Evolutionary conservation across 1,284 basidiomycete genomes (phyloP), one percentile per base, ranked within the genome.

Genomic region (Naganishia sp.): DNA sequence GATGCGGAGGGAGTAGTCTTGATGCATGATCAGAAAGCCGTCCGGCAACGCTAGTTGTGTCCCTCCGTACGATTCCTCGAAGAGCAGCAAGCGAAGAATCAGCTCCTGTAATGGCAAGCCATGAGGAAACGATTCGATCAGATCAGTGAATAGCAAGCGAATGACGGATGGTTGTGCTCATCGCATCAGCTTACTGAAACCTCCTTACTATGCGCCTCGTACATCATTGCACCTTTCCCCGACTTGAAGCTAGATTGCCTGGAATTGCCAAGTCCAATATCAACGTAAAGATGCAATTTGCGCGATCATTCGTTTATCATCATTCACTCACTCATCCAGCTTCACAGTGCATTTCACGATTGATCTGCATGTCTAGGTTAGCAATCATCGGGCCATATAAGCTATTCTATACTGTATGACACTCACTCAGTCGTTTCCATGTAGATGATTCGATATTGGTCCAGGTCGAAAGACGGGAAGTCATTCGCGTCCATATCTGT

Each of bases 331-430:
- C 58, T 18, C 23, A 17, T 50, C 39, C n/a, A 61, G 58, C n/a
- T 41, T 41, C 6, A 61, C 41, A 23, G 58, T 61, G 23, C 58
- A 61, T 42, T 61, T 61, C 35, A 61, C 58, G 17, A 61, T 61
- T 15, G 58, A 61, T 25, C 58, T 61, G 21, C 1, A 10, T 25
- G 35, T 10, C 18, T n/a, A 6, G 13, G 32, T 18, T 10, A 3
- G 17, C 10, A 32, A 18, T 18, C 18, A 46, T 18, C 5, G 2
- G 18, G 9, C 5, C 23, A 23, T 35, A 32, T 18, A 35, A 23
- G 6, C 39, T 35, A 13, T 28, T 25, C 21, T 0, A 18, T 13
- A 6, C 11, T 23, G n/a, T 15, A 25, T 4, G 6, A 18, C n/a
- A 25, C 58, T 61, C 21, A 61, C 58, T 61, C 47, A 9, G 58